phyloP scores from a whole-genome alignment of 441 rosid genomes.

The Euphorbia schlechtendalii region DNA sequence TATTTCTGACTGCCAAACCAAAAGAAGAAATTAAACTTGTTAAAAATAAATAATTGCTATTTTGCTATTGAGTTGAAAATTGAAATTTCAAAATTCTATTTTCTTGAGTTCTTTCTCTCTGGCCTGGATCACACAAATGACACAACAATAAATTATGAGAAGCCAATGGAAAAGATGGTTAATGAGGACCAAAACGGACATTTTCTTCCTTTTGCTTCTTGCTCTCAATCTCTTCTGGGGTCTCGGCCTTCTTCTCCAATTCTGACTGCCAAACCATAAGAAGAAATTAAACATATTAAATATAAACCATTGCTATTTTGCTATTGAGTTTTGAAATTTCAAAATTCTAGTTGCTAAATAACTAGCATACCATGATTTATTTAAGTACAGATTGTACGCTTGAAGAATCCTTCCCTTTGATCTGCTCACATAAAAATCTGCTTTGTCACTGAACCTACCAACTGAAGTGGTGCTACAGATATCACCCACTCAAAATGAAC shows the following conservation, averaged over 20 bases:
- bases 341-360: not conserved
- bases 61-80: too few species aligned
- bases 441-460: not conserved
- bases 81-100: slow-evolving; percentile 10
- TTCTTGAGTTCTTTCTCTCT: slow-evolving; percentile 83
- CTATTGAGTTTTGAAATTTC: too few species aligned
- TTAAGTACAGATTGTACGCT: too few species aligned
- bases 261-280: slow-evolving; percentile 6
- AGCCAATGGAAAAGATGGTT: not conserved
- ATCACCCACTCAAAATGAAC: too few species aligned
- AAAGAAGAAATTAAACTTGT: too few species aligned
- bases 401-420: not conserved
- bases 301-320: too few species aligned
- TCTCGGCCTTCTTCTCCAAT: slow-evolving; percentile 1
- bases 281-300: too few species aligned
- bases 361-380: not conserved
- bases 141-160: not conserved
- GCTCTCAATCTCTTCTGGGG: slow-evolving; percentile 61
- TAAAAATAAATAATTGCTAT: too few species aligned
- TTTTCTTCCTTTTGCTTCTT: slow-evolving; percentile 90
- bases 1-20: slow-evolving; percentile 4
- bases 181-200: slow-evolving; percentile 26
- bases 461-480: too few species aligned
- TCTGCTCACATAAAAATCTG: not conserved
- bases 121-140: slow-evolving; percentile 42